A percentile compares a stretch with the other conserved stretches of the same genome.
Conservation (phyloP, 1,139 yeast species). For the Saccharomyces hybrid region DNA sequence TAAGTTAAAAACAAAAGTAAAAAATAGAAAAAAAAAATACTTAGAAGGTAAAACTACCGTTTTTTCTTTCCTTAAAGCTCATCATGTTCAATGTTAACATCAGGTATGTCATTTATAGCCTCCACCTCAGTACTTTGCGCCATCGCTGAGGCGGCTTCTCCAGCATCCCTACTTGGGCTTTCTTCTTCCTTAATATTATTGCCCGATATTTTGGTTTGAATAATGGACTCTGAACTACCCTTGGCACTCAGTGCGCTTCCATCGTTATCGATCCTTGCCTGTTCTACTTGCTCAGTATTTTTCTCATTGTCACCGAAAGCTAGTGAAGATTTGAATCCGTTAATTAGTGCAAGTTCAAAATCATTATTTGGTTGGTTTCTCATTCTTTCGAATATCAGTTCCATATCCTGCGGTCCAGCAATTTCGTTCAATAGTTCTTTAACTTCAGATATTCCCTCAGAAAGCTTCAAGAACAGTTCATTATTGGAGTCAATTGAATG, state of each 20-base stretch:
- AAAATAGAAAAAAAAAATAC: background rate
- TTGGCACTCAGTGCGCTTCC: background rate
- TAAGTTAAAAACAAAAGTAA: background rate
- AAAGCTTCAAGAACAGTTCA: background rate
- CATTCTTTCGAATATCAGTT: background rate
- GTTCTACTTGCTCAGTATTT: background rate
- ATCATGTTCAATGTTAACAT: background rate
- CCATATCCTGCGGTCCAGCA: background rate
- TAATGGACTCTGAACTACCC: background rate
- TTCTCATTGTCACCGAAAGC: background rate
- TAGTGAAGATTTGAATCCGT: background rate
- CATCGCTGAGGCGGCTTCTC: background rate
- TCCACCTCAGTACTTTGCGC: background rate
- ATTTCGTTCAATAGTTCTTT: background rate
- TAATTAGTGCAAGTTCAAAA: background rate
- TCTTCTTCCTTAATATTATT: too few relatives aligned
- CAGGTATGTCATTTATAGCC: background rate
- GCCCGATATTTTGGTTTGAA: background rate
- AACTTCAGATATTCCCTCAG: background rate
- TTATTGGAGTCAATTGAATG: background rate
- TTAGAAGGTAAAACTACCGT: background rate
- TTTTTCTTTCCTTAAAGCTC: background rate
- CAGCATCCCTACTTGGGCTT: background rate
- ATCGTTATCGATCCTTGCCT: background rate
- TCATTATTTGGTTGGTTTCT: background rate